These are phyloP conservation scores for Candida ipomoeae DNA, from an alignment of 805 yeast species.

Conservation along the genomic window DNA sequence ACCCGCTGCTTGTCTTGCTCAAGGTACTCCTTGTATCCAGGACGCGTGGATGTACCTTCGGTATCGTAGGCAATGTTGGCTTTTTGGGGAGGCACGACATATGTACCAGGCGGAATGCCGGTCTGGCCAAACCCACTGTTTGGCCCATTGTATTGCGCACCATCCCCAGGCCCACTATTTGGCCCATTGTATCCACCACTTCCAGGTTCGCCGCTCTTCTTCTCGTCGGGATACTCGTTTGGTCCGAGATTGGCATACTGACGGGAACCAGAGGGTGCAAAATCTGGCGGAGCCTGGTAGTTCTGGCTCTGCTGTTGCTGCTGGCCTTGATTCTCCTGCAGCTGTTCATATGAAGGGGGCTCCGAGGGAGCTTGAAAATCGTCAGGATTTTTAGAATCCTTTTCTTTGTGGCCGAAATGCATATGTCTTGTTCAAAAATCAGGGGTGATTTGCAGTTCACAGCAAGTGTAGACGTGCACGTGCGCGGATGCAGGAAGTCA, in stretches of 20 bases:
- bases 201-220: constrained; percentile 2
- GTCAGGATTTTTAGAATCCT: not conserved
- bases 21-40: constrained; percentile 33
- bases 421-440: not conserved
- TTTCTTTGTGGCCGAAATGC: constrained; percentile 2
- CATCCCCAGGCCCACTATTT: too few relatives aligned
- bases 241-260: constrained; percentile 10
- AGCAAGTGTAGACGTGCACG: not conserved
- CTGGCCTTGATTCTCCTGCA: constrained; percentile 3
- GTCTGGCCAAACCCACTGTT: too few relatives aligned
- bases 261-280: constrained; percentile 1
- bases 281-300: not conserved
- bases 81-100: constrained; percentile 28
- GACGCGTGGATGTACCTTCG: constrained; percentile 33
- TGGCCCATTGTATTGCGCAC: too few relatives aligned
- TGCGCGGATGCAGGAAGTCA: not conserved
- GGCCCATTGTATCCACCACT: too few relatives aligned
- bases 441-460: not conserved
- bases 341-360: constrained; percentile 19
- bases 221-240: constrained; percentile 17
- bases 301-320: not conserved
- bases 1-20: constrained; percentile 29
- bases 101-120: constrained; percentile 9
- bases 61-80: constrained; percentile 36
- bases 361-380: constrained; percentile 1